These are phyloP conservation scores for Heliocybe sulcata DNA, from an alignment of 1,284 basidiomycete genomes.

Conservation along the genomic window DNA sequence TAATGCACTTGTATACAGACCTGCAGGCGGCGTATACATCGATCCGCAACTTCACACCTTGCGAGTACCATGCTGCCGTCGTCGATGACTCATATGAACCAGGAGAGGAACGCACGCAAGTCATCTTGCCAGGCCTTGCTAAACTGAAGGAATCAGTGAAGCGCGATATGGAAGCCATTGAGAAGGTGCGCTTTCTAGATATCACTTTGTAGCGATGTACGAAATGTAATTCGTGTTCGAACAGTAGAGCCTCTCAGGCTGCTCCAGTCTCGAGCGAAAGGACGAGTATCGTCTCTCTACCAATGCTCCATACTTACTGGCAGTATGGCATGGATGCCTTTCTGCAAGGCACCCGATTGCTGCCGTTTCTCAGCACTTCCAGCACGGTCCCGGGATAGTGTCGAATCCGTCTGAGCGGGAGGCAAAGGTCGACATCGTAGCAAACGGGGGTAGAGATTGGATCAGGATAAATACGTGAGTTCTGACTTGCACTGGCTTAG, in stretches of 20 bases:
- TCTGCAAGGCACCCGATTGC: conserved; percentile 49
- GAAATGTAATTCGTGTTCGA: neutral
- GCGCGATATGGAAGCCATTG: neutral
- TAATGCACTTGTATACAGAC: neutral
- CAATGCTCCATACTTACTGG: conserved; percentile 69
- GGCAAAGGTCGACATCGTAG: conserved; percentile 80
- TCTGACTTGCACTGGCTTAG: too few species aligned
- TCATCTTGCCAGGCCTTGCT: neutral
- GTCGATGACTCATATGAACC: neutral
- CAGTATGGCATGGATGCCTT: conserved; percentile 72
- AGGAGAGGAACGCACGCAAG: neutral
- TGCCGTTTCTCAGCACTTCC: conserved; percentile 54
- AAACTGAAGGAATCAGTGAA: conserved; percentile 3
- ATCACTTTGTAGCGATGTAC: neutral
- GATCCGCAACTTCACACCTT: neutral
- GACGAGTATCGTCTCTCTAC: conserved; percentile 34
- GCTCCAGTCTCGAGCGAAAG: conserved; percentile 20
- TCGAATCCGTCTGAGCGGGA: too few species aligned
- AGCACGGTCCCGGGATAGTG: too few species aligned
- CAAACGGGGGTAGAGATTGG: conserved; percentile 67
- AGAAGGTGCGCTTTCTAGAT: neutral
- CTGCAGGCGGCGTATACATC: neutral
- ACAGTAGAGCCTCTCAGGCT: conserved; percentile 9
- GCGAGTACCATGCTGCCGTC: neutral
- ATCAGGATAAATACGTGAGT: conserved; percentile 82